Evolutionary conservation across 345 rosid genomes (phyloP).

Genomic region (Streptanthus diversifolius): DNA sequence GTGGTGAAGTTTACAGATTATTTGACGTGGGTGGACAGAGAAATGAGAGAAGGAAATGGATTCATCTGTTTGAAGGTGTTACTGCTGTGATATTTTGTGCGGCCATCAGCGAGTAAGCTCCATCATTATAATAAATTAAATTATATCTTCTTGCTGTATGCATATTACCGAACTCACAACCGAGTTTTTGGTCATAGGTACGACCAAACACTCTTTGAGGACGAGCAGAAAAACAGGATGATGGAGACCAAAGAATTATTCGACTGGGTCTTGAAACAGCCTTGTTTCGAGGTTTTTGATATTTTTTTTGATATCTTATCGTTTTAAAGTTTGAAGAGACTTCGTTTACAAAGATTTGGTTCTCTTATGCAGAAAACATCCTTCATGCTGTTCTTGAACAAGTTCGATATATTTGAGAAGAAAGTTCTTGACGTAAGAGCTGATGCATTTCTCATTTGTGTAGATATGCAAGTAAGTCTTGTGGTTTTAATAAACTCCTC

Average conservation of each 20-base stretch:
- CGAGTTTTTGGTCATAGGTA: conserved; percentile 47
- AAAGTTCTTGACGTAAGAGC: conserved; percentile 75
- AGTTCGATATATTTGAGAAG: conserved; percentile 95
- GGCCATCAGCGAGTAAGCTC: conserved; percentile 97
- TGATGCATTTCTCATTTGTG: neutral
- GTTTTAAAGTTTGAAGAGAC: neutral
- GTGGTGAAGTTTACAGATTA: conserved; percentile 97
- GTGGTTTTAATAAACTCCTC: neutral
- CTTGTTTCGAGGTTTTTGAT: conserved; percentile 82
- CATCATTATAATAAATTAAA: neutral
- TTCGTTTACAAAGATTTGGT: neutral
- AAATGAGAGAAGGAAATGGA: conserved; percentile 99
- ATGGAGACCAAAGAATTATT: conserved; percentile 90
- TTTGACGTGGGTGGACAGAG: conserved; percentile 98
- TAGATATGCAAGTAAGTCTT: neutral
- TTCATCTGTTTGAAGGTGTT: conserved; percentile 98
- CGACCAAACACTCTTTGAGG: conserved; percentile 91
- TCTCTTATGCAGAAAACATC: conserved; percentile 80
- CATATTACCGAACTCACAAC: neutral
- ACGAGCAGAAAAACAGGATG: conserved; percentile 87
- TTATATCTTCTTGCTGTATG: neutral
- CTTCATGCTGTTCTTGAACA: conserved; percentile 94
- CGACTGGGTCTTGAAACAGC: conserved; percentile 97
- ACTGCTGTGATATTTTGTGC: conserved; percentile 97
- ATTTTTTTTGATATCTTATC: neutral